phyloP scores from a whole-genome alignment of 176 grass and related monocot species.

The Oryza brachyantha region DNA sequence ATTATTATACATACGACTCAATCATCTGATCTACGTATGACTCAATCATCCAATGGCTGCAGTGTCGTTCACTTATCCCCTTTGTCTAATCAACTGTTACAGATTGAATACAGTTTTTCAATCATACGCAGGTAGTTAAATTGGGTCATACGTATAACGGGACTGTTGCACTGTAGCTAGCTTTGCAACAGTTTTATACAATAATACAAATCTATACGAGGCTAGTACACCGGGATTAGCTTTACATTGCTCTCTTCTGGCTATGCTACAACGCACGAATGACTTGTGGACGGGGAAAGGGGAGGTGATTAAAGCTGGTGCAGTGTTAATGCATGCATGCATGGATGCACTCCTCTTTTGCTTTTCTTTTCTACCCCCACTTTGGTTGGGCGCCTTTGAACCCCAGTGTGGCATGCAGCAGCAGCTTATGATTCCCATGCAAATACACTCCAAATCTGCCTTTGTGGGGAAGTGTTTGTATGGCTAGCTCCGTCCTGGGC shows the following conservation, averaged over 20 bases:
- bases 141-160: too few species aligned
- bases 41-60: too few species aligned
- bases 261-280: slow-evolving; percentile 23
- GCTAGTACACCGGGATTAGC: too few species aligned
- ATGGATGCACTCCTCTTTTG: neutral
- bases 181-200: too few species aligned
- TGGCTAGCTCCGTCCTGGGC: neutral
- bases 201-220: too few species aligned
- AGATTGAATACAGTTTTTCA: too few species aligned
- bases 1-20: too few species aligned
- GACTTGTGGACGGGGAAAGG: slow-evolving; percentile 25
- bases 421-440: slow-evolving; percentile 37
- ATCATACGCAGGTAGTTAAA: too few species aligned
- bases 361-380: slow-evolving; percentile 23
- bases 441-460: slow-evolving; percentile 22
- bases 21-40: too few species aligned
- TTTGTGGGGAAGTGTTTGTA: slow-evolving; percentile 8
- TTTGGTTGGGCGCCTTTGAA: slow-evolving; percentile 27
- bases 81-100: too few species aligned
- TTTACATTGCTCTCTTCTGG: neutral
- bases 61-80: too few species aligned
- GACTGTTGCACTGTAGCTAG: too few species aligned
- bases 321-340: neutral
- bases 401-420: neutral
- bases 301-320: slow-evolving; percentile 43